phyloP scores from a whole-genome alignment of 2,329 filamentous ascomycete species.

The Podosphaera leucotricha region DNA sequence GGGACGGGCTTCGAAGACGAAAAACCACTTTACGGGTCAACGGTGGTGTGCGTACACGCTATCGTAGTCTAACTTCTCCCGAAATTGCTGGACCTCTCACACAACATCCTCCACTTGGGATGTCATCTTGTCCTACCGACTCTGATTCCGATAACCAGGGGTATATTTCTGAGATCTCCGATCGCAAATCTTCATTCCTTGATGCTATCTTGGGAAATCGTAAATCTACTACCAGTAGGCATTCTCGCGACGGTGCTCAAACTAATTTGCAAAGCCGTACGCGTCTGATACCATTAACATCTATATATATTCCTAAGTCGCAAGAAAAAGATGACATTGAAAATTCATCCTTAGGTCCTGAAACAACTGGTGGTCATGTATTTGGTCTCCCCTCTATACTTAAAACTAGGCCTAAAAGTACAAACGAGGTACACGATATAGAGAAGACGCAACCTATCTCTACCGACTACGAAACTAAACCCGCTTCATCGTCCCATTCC shows the following conservation, averaged over 20 bases:
- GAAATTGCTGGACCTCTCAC: slow-evolving; percentile 12
- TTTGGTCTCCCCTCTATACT: slow-evolving; percentile 24
- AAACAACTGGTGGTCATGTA: neutral
- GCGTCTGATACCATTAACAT: slow-evolving; percentile 9
- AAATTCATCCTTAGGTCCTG: neutral
- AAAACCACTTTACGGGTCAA: slow-evolving; percentile 25
- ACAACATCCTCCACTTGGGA: slow-evolving; percentile 57
- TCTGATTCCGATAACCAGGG: slow-evolving; percentile 34
- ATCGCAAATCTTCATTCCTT: slow-evolving; percentile 30
- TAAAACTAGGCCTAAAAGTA: slow-evolving; percentile 26
- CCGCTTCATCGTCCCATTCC: slow-evolving; percentile 33
- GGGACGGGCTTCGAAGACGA: slow-evolving; percentile 69
- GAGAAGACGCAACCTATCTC: slow-evolving; percentile 1
- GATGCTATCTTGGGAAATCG: slow-evolving; percentile 29
- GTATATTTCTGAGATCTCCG: slow-evolving; percentile 23
- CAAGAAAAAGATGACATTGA: slow-evolving; percentile 2
- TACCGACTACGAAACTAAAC: slow-evolving; percentile 15
- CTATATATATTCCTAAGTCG: slow-evolving; percentile 34
- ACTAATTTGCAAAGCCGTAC: slow-evolving; percentile 27
- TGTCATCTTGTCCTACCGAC: slow-evolving; percentile 58
- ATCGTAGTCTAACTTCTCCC: slow-evolving; percentile 13
- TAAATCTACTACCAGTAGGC: slow-evolving; percentile 13
- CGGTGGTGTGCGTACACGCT: slow-evolving; percentile 12
- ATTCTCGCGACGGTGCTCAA: slow-evolving; percentile 6
- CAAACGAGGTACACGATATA: slow-evolving; percentile 5